Percentiles rank a stretch among this genome's conserved stretches.
phyloP scores from a whole-genome alignment of 1,284 basidiomycete species.

The Apiotrichum brassicae region DNA sequence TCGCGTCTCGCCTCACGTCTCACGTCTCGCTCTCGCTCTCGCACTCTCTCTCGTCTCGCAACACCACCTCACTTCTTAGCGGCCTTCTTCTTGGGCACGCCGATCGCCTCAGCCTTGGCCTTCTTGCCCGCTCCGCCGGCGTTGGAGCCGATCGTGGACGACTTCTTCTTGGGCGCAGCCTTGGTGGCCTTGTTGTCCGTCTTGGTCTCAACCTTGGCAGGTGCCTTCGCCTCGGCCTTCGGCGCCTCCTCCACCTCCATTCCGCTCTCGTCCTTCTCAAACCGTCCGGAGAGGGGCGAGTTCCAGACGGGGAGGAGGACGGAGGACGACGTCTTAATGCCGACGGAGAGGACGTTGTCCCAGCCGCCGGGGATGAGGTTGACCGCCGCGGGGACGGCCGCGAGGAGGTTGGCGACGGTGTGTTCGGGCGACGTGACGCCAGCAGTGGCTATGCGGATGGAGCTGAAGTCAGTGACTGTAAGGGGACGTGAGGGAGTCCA shows the following conservation, averaged over 20 bases:
- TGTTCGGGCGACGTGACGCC: constrained; percentile 60
- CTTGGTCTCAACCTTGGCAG: constrained; percentile 1
- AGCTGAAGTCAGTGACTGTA: constrained; percentile 53
- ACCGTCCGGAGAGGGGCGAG: constrained; percentile 53
- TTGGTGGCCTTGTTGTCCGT: constrained; percentile 2
- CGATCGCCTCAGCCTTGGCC: constrained; percentile 19
- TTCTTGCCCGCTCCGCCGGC: constrained; percentile 16
- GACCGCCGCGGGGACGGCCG: constrained; percentile 71
- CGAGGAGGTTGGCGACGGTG: constrained; percentile 70
- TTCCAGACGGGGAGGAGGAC: constrained; percentile 87
- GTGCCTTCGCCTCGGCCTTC: background rate
- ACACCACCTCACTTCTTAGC: constrained; percentile 7
- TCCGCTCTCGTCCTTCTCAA: constrained; percentile 19
- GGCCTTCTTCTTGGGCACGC: constrained; percentile 6
- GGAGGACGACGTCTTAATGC: constrained; percentile 84
- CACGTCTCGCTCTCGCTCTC: background rate
- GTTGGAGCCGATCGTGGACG: constrained; percentile 26
- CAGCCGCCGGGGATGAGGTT: constrained; percentile 68
- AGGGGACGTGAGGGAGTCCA: too few relatives aligned
- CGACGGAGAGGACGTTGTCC: constrained; percentile 83
- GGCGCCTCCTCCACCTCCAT: constrained; percentile 15
- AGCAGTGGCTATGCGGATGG: constrained; percentile 75
- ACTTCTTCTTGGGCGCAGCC: constrained; percentile 19
- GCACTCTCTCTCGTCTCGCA: background rate
- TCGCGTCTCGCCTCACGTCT: background rate